phyloP scores from a whole-genome alignment of 2,329 filamentous ascomycete species.

The Fusarium sp. region DNA sequence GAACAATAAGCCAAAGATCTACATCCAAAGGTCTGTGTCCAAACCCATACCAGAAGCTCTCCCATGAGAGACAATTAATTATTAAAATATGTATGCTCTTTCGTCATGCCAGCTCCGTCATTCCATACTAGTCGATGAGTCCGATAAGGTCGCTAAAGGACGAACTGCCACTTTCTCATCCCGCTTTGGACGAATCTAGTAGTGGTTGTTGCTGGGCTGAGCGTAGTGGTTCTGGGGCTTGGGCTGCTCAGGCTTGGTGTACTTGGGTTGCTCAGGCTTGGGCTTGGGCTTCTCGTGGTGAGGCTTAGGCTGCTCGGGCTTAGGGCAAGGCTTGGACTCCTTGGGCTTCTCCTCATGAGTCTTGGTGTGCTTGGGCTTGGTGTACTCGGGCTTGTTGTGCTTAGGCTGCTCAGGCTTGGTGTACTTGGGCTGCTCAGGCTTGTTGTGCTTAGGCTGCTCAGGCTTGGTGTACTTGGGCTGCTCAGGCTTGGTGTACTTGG shows the following conservation, averaged over 20 bases:
- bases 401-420: constrained; percentile 8
- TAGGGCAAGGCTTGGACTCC: constrained; percentile 2
- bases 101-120: too few relatives aligned
- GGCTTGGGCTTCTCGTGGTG: background rate
- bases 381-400: background rate
- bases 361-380: background rate
- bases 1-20: too few relatives aligned
- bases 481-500: background rate
- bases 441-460: background rate
- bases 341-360: background rate
- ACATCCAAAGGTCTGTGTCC: too few relatives aligned
- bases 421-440: background rate
- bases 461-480: background rate
- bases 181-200: too few relatives aligned
- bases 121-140: too few relatives aligned
- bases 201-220: too few relatives aligned
- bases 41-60: too few relatives aligned
- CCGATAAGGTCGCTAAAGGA: too few relatives aligned
- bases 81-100: too few relatives aligned
- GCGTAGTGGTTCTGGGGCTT: too few relatives aligned
- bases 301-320: background rate
- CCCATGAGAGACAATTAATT: too few relatives aligned
- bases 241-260: constrained; percentile 1
- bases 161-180: too few relatives aligned
- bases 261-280: background rate